A percentile compares a stretch with the other conserved stretches of the same genome.
Conservation (phyloP, 2,329 filamentous ascomycete species). For the Diaporthe longicolla region DNA sequence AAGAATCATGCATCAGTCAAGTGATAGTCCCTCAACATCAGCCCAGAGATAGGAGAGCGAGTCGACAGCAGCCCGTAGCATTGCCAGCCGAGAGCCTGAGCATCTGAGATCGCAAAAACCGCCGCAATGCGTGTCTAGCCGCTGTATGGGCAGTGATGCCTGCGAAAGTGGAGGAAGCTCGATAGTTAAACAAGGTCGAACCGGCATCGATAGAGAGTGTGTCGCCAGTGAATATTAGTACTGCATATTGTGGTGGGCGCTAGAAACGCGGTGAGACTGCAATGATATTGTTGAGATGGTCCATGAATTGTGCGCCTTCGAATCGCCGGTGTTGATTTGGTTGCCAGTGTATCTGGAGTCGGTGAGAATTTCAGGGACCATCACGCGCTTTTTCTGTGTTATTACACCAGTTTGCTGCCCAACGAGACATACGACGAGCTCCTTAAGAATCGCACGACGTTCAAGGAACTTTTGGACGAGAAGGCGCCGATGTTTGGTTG, state of each 20-base stretch:
- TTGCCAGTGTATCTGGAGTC: conserved; percentile 65
- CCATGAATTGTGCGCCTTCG: neutral
- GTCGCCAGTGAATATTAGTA: neutral
- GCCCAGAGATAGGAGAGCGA: neutral
- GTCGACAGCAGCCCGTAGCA: neutral
- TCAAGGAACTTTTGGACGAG: neutral
- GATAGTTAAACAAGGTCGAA: neutral
- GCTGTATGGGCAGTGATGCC: neutral
- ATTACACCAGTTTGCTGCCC: conserved; percentile 59
- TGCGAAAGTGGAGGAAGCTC: neutral
- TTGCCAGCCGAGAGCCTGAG: neutral
- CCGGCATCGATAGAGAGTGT: neutral
- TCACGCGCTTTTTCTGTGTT: conserved; percentile 51
- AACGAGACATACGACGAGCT: conserved; percentile 55
- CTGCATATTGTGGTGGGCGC: neutral
- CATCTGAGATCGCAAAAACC: neutral
- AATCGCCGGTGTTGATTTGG: conserved; percentile 58
- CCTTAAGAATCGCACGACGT: conserved; percentile 37
- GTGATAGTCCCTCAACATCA: neutral
- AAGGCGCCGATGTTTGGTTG: conserved; percentile 45
- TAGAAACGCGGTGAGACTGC: neutral
- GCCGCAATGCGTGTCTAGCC: neutral
- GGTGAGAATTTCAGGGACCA: conserved; percentile 65
- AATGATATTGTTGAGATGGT: neutral
- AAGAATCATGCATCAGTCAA: neutral